A percentile compares a stretch with the other conserved stretches of the same genome.
Conservation (phyloP, 257 asterid species). For the Penstemon barbatus region DNA sequence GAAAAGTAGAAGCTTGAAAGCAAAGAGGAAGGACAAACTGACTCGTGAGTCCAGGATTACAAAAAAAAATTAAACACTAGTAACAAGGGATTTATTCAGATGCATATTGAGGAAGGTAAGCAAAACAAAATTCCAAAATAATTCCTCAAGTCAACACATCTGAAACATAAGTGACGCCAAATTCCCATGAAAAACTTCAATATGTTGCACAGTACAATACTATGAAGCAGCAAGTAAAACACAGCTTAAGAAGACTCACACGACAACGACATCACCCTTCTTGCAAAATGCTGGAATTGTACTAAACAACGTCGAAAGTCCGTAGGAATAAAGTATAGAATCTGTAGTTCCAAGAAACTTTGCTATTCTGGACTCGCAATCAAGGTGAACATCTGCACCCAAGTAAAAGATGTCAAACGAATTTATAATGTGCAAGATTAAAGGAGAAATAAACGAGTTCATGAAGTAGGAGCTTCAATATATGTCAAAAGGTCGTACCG, state of each 20-base stretch:
- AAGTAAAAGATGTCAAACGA: conserved; percentile 8
- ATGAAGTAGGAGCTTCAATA: not conserved
- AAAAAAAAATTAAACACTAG: no score
- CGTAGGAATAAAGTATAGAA: conserved; percentile 37
- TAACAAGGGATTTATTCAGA: no score
- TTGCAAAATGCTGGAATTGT: conserved; percentile 95
- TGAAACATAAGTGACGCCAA: conserved; percentile 6
- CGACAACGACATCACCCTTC: conserved; percentile 93
- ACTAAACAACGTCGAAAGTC: conserved; percentile 98
- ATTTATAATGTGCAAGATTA: conserved; percentile 12
- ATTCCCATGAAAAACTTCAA: conserved; percentile 20
- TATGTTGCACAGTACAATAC: conserved; percentile 10
- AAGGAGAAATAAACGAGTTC: conserved; percentile 1
- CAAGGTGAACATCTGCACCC: conserved; percentile 92
- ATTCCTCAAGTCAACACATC: conserved; percentile 5
- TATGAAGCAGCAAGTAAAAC: not conserved
- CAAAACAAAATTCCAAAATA: conserved; percentile 4
- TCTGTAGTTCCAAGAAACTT: conserved; percentile 91
- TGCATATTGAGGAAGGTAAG: not conserved
- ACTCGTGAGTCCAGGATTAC: not conserved
- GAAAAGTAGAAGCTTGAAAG: conserved; percentile 7
- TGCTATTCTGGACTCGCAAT: conserved; percentile 92
- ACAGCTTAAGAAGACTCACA: conserved; percentile 46
- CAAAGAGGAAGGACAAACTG: not conserved
- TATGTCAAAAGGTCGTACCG: conserved; percentile 48